Percentiles rank a stretch among this genome's conserved stretches.
Evolutionary conservation across 768 basidiomycete genomes (phyloP).

Genomic region (Clathrus columnatus): DNA sequence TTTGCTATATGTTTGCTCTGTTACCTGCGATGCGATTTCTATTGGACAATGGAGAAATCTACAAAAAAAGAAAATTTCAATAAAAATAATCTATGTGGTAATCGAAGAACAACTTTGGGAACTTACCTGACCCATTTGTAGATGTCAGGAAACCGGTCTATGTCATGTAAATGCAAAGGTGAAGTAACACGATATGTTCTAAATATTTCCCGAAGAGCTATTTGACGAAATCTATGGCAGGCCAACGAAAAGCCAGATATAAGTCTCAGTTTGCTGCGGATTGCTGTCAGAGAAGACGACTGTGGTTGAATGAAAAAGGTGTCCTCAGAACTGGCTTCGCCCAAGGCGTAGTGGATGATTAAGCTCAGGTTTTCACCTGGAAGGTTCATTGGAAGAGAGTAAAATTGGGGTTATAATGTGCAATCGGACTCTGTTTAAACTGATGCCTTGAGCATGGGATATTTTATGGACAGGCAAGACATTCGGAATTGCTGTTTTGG

Average conservation of each 20-base stretch:
- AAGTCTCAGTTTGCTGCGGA: slow-evolving; percentile 1
- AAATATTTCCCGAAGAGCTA: slow-evolving; percentile 9
- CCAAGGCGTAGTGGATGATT: slow-evolving; percentile 5
- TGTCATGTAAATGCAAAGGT: not conserved
- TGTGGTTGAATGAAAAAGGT: no score
- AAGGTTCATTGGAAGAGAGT: not conserved
- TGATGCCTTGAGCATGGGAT: not conserved
- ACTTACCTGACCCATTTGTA: slow-evolving; percentile 6
- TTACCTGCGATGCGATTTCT: slow-evolving; percentile 2
- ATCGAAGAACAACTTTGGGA: not conserved
- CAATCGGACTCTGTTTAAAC: not conserved
- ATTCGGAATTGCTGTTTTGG: not conserved
- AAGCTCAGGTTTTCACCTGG: slow-evolving; percentile 7
- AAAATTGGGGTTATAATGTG: not conserved
- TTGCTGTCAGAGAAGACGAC: not conserved
- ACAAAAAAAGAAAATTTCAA: not conserved
- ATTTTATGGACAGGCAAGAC: not conserved
- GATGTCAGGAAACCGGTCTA: slow-evolving; percentile 2
- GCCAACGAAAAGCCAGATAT: slow-evolving; percentile 9
- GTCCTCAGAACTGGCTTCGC: not conserved
- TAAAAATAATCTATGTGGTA: not conserved
- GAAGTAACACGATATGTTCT: slow-evolving; percentile 2
- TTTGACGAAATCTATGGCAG: slow-evolving; percentile 7
- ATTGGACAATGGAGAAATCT: slow-evolving; percentile 5
- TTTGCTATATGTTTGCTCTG: slow-evolving; percentile 1